A percentile compares a stretch with the other conserved stretches of the same genome.
Conservation (phyloP, 78 protist species). For the Chrysochromulina parva region DNA sequence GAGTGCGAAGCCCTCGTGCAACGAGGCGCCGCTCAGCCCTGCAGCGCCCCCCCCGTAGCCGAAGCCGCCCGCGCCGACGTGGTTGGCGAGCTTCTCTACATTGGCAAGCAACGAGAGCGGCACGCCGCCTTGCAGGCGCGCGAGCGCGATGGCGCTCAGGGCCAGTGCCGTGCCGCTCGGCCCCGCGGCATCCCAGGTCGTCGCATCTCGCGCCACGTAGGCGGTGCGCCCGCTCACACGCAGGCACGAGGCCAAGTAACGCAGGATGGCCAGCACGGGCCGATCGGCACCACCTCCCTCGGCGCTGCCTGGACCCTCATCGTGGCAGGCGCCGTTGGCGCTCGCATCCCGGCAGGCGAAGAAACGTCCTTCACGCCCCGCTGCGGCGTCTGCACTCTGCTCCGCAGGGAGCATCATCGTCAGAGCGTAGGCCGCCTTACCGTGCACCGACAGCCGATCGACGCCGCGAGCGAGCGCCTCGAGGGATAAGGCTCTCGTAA, state of each 20-base stretch:
- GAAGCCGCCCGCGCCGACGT: neutral
- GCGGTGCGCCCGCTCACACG: constrained; percentile 8
- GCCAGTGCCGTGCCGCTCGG: neutral
- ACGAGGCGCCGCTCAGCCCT: neutral
- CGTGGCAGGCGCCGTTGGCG: too few relatives aligned
- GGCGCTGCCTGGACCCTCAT: too few relatives aligned
- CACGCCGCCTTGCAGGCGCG: neutral
- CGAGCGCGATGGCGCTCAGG: neutral
- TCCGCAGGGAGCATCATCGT: neutral
- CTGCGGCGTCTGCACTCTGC: neutral
- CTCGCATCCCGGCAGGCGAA: too few relatives aligned
- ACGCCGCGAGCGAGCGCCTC: neutral
- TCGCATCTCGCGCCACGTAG: neutral
- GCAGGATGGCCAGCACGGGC: neutral
- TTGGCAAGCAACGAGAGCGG: neutral
- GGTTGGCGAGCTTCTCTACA: neutral
- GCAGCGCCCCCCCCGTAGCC: neutral
- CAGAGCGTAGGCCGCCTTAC: neutral
- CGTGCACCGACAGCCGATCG: neutral
- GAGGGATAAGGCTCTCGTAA: neutral
- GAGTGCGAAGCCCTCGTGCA: neutral
- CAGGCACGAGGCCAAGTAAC: neutral
- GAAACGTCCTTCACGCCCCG: too few relatives aligned
- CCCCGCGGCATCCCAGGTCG: neutral
- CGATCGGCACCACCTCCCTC: too few relatives aligned